These are phyloP conservation scores for Hysterangium stoloniferum DNA, from an alignment of 768 basidiomycete genomes.

Conservation along the genomic window DNA sequence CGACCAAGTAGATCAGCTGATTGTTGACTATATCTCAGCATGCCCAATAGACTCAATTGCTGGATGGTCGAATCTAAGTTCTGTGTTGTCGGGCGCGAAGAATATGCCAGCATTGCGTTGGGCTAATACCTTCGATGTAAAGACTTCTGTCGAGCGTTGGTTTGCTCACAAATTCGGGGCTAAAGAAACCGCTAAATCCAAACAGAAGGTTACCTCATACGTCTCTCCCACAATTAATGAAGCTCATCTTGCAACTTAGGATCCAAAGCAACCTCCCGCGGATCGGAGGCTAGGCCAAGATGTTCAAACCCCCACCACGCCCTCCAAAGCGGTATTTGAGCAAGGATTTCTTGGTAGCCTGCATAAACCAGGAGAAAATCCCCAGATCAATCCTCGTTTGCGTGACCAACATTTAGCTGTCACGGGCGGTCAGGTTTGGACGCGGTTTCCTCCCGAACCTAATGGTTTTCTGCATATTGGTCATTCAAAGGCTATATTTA, in stretches of 20 bases:
- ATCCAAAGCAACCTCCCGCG: slow-evolving; percentile 40
- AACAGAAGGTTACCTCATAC: slow-evolving; percentile 10
- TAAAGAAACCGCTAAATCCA: slow-evolving; percentile 54
- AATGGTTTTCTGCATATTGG: slow-evolving; percentile 95
- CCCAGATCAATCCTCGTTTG: slow-evolving; percentile 71
- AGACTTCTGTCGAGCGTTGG: slow-evolving; percentile 66
- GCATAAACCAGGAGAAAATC: slow-evolving; percentile 91
- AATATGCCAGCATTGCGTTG: slow-evolving; percentile 59
- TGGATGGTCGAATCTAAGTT: slow-evolving; percentile 73
- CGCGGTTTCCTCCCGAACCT: slow-evolving; percentile 97
- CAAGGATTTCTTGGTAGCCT: slow-evolving; percentile 91
- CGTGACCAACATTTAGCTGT: slow-evolving; percentile 73
- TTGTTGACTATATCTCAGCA: slow-evolving; percentile 50
- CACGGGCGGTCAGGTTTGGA: slow-evolving; percentile 81
- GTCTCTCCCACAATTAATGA: neutral
- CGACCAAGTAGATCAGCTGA: slow-evolving; percentile 49
- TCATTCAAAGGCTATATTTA: slow-evolving; percentile 97
- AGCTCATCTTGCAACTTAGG: slow-evolving; percentile 24
- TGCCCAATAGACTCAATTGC: slow-evolving; percentile 34
- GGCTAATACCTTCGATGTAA: slow-evolving; percentile 79
- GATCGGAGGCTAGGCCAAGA: slow-evolving; percentile 28
- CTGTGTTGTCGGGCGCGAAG: slow-evolving; percentile 58
- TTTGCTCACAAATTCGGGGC: slow-evolving; percentile 65
- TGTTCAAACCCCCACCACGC: slow-evolving; percentile 27
- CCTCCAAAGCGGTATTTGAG: slow-evolving; percentile 68